A percentile compares a stretch with the other conserved stretches of the same genome.
phyloP scores from a whole-genome alignment of 768 basidiomycete genomes.

The Sistotremastrum suecicum region DNA sequence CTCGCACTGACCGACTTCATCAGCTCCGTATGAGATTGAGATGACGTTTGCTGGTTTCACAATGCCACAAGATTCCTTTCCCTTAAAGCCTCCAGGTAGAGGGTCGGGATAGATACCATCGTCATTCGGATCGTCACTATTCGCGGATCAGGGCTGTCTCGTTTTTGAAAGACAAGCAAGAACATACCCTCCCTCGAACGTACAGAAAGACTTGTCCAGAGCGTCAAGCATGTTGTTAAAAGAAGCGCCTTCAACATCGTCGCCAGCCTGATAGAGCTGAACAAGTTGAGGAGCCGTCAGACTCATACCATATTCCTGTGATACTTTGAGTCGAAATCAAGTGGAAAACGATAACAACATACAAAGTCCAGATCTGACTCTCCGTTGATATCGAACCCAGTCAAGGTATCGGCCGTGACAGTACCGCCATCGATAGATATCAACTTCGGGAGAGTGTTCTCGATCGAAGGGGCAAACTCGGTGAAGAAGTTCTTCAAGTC shows the following conservation, averaged over 20 bases:
- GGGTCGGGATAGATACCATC: slow-evolving; percentile 25
- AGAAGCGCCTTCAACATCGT: slow-evolving; percentile 22
- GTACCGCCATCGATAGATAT: slow-evolving; percentile 23
- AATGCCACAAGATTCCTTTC: slow-evolving; percentile 24
- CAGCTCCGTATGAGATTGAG: slow-evolving; percentile 24
- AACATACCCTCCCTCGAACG: slow-evolving; percentile 18
- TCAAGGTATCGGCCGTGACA: slow-evolving; percentile 22
- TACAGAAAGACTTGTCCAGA: slow-evolving; percentile 30
- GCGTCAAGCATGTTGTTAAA: slow-evolving; percentile 37
- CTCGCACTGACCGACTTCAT: slow-evolving; percentile 17
- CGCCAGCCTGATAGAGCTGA: slow-evolving; percentile 31
- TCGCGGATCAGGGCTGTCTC: background rate
- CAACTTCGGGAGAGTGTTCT: slow-evolving; percentile 24
- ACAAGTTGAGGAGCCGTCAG: slow-evolving; percentile 19
- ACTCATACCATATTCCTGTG: slow-evolving; percentile 15
- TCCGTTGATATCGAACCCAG: slow-evolving; percentile 19
- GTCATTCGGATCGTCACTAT: slow-evolving; percentile 8
- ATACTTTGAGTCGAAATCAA: too few relatives aligned
- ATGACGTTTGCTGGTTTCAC: slow-evolving; percentile 27
- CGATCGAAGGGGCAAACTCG: slow-evolving; percentile 23
- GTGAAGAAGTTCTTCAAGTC: slow-evolving; percentile 31
- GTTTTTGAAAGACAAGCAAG: background rate
- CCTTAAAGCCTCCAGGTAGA: slow-evolving; percentile 20
- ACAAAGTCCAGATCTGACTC: slow-evolving; percentile 37
- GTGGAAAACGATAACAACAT: too few relatives aligned